Percentiles rank a stretch among this genome's conserved stretches.
phyloP scores from a whole-genome alignment of 2,329 filamentous ascomycete genomes.

The Ceratocystis eucalypticola region DNA sequence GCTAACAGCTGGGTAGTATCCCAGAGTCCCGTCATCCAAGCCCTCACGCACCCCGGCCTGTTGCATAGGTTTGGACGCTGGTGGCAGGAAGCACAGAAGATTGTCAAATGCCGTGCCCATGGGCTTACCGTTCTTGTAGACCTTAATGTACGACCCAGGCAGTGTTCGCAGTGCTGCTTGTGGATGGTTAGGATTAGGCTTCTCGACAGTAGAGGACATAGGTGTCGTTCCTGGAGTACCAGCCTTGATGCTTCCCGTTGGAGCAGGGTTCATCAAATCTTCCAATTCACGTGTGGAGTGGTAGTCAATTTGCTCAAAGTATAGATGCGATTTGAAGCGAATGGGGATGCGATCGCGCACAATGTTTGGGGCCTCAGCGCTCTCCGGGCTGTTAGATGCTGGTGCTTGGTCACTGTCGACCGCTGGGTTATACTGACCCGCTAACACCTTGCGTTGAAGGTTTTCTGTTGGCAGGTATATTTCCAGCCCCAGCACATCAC shows the following conservation, averaged over 20 bases:
- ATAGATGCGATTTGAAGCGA: slow-evolving; percentile 81
- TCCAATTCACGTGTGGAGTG: slow-evolving; percentile 79
- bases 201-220: slow-evolving; percentile 26
- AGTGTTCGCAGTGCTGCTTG: slow-evolving; percentile 68
- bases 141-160: slow-evolving; percentile 69
- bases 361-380: slow-evolving; percentile 58
- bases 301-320: slow-evolving; percentile 88
- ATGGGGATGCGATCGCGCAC: slow-evolving; percentile 93
- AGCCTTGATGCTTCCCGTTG: slow-evolving; percentile 33
- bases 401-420: slow-evolving; percentile 48
- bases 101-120: slow-evolving; percentile 82
- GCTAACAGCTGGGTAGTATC: slow-evolving; percentile 88
- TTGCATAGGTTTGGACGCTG: slow-evolving; percentile 58
- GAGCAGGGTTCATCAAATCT: slow-evolving; percentile 60
- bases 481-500: slow-evolving; percentile 87
- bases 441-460: slow-evolving; percentile 76
- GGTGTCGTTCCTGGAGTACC: slow-evolving; percentile 25
- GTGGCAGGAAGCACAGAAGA: slow-evolving; percentile 80
- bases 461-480: slow-evolving; percentile 77
- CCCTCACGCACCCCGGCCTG: slow-evolving; percentile 69
- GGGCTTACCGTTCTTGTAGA: slow-evolving; percentile 83
- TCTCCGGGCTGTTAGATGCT: slow-evolving; percentile 20
- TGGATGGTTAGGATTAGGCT: slow-evolving; percentile 59
- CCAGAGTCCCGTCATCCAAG: slow-evolving; percentile 85
- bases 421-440: slow-evolving; percentile 75